phyloP scores from a whole-genome alignment of 2,329 filamentous ascomycete species.

The Cladosporium sp. region DNA sequence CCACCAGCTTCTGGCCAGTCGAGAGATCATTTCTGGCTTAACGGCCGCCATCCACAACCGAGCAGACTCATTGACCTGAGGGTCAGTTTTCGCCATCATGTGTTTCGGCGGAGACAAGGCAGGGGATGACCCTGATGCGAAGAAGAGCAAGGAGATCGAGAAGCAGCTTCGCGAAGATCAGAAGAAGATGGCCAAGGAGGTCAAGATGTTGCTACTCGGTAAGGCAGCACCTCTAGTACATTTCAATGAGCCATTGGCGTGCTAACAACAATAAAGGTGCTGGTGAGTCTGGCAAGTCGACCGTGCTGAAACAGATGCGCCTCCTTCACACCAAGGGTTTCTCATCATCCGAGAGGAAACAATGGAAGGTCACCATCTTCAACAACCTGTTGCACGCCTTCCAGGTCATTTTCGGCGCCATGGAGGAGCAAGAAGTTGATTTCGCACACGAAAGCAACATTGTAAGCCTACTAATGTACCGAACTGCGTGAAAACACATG shows the following conservation, averaged over 20 bases:
- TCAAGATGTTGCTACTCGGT: constrained; percentile 94
- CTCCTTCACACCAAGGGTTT: constrained; percentile 95
- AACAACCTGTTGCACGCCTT: constrained; percentile 92
- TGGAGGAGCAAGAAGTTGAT: constrained; percentile 78
- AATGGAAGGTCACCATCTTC: constrained; percentile 95
- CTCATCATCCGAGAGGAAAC: constrained; percentile 82
- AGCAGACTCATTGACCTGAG: constrained; percentile 3
- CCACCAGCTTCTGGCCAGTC: not conserved
- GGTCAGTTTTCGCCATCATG: constrained; percentile 43
- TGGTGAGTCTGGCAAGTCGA: constrained; percentile 94
- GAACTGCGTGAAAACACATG: not conserved
- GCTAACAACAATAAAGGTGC: constrained; percentile 64
- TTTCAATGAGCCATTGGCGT: not conserved
- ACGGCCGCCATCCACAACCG: not conserved
- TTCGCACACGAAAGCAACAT: constrained; percentile 80
- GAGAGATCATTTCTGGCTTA: not conserved
- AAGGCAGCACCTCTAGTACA: constrained; percentile 29
- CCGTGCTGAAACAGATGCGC: constrained; percentile 98
- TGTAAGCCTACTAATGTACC: constrained; percentile 53
- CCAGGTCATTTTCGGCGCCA: constrained; percentile 85
- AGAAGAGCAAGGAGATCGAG: constrained; percentile 73
- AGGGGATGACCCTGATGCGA: constrained; percentile 47
- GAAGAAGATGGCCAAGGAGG: constrained; percentile 80
- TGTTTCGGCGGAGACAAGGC: constrained; percentile 53
- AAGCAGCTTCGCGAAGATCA: constrained; percentile 82